Evolutionary conservation across 1,284 basidiomycete genomes (phyloP), one percentile per base, ranked within the genome.

Genomic region (Ceratobasidium sp.): DNA sequence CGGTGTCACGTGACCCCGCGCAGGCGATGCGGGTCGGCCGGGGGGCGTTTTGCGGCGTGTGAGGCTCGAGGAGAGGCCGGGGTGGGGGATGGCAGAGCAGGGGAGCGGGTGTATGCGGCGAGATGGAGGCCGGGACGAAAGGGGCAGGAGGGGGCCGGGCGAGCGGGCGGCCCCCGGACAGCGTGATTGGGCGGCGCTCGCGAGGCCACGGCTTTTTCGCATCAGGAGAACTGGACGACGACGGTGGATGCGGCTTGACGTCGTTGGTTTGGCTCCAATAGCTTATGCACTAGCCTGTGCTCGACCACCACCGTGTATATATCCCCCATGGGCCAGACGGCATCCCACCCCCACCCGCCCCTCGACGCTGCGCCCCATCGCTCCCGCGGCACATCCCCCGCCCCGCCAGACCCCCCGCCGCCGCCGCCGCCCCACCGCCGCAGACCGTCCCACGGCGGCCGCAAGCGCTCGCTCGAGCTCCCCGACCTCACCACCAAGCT

Each of bases 391-490:
- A 18, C 39, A 32, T 72, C 73, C 23, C 46, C 70, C 23, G 32
- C 72, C n/a, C 34, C 59, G 14, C 30, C 72, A 21, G 67, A 30
- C 14, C 75, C 62, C 23, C 64, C 39, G 60, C 74, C 70, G 78
- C 79, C 32, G 60, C 71, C 77, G 60, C 77, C 75, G 72, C 76
- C 79, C 71, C 85, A 85, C 78, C 82, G 81, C 74, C 48, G 64
- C 48, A 67, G 21, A n/a, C 64, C 64, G 12, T 88, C 88, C 55
- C 82, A 90, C 72, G 83, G 88, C 61, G 83, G 83, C 26, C 92
- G 90, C 84, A 91, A 90, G 82, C 87, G 85, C 77, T 90, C 88
- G 0, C 85, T 92, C 45, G 90, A 92, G 79, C 84, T 92, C 50
- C 91, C 91, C 72, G 91, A 92, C 82, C 87, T 92, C 76, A 88